Conservation (phyloP, 1,139 yeast species). For the Debaryomycetaceae sp. region DNA sequence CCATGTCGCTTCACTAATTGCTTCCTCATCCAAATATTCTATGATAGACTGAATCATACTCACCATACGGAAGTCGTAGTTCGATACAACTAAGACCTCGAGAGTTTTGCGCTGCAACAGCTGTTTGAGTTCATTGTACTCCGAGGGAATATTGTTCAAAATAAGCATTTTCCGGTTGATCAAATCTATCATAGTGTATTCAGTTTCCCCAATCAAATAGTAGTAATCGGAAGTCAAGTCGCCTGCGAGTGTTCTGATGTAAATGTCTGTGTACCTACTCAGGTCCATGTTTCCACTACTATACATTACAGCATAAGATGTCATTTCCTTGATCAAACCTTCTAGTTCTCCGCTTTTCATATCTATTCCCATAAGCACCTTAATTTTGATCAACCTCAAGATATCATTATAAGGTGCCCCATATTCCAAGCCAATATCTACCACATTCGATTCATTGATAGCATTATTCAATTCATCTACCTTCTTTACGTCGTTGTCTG, state of each 20-base stretch:
- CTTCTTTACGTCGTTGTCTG: conserved; percentile 1
- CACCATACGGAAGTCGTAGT: conserved; percentile 32
- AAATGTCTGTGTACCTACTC: conserved; percentile 3
- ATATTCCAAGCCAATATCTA: not conserved
- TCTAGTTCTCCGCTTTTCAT: not conserved
- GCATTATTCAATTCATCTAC: not conserved
- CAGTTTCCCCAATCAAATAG: conserved; percentile 19
- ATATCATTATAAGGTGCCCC: not conserved
- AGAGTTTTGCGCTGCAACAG: conserved; percentile 23
- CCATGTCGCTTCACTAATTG: conserved; percentile 1
- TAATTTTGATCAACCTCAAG: not conserved
- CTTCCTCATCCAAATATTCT: conserved; percentile 7
- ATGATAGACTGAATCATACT: conserved; percentile 25
- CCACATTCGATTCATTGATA: not conserved
- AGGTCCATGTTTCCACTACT: conserved; percentile 1
- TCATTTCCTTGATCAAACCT: not conserved
- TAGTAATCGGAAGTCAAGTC: conserved; percentile 33
- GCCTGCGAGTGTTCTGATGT: conserved; percentile 12
- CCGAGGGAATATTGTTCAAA: conserved; percentile 15
- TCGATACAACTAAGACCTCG: conserved; percentile 27
- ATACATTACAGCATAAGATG: not conserved
- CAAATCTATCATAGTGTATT: conserved; percentile 30
- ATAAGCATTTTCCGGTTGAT: conserved; percentile 37
- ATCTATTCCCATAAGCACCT: not conserved
- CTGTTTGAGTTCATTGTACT: conserved; percentile 5